These are phyloP conservation scores for Diaporthe vexans DNA, from an alignment of 2,329 filamentous ascomycete species.

Conservation along the genomic window DNA sequence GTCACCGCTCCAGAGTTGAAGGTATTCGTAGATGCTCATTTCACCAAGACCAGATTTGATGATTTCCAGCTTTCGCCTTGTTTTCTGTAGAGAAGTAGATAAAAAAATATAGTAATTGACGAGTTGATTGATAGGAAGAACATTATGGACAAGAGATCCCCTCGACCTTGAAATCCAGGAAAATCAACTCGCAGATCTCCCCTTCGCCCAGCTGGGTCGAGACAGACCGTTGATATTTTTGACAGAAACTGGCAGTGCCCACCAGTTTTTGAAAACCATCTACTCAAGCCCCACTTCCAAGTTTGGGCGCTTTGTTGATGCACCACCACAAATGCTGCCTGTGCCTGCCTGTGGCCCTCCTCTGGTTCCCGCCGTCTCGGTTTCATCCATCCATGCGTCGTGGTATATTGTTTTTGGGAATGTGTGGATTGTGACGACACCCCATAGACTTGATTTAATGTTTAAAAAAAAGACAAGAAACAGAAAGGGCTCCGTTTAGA, in stretches of 20 bases:
- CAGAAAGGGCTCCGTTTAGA: constrained; percentile 56
- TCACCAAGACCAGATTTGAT: neutral
- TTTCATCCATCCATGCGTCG: constrained; percentile 23
- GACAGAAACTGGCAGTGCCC: constrained; percentile 22
- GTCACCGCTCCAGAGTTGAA: neutral
- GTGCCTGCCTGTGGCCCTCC: neutral
- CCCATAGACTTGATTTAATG: neutral
- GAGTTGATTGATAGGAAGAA: constrained; percentile 31
- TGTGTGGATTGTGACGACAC: neutral
- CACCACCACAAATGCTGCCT: neutral
- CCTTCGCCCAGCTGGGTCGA: constrained; percentile 3
- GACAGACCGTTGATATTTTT: constrained; percentile 21
- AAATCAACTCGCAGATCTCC: constrained; percentile 15
- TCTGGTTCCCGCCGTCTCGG: neutral
- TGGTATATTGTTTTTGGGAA: constrained; percentile 19
- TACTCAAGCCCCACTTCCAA: neutral
- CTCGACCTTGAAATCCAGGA: constrained; percentile 34
- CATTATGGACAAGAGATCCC: constrained; percentile 36
- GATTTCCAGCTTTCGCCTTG: neutral
- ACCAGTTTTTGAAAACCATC: neutral
- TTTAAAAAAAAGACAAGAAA: neutral
- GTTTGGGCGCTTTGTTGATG: neutral
- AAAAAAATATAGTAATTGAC: constrained; percentile 15
- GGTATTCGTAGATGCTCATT: neutral
- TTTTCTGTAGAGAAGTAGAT: neutral